These are phyloP conservation scores for Lasiosphaeria miniovina DNA, from an alignment of 495 filamentous ascomycete genomes.

Conservation along the genomic window DNA sequence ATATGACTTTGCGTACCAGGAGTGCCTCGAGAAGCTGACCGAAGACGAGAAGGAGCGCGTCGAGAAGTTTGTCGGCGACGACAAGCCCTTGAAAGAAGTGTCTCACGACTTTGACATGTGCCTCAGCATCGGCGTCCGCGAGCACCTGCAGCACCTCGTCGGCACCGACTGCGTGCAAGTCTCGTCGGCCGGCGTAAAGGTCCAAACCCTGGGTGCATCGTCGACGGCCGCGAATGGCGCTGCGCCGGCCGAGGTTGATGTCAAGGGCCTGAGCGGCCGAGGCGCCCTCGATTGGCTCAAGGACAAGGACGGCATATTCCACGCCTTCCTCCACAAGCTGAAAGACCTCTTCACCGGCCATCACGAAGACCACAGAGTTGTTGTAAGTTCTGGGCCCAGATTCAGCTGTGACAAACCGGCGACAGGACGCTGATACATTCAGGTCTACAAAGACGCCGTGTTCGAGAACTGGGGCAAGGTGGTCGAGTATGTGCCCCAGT, in stretches of 20 bases:
- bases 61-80: neutral
- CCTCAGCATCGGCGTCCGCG: slow-evolving; percentile 10
- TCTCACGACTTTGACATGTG: slow-evolving; percentile 8
- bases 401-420: neutral
- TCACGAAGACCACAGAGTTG: neutral
- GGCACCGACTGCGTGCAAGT: neutral
- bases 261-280: neutral
- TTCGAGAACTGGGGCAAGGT: slow-evolving; percentile 53
- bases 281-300: neutral
- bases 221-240: neutral
- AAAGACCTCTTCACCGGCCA: neutral
- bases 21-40: slow-evolving; percentile 3
- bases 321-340: neutral
- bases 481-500: slow-evolving; percentile 42
- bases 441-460: slow-evolving; percentile 23
- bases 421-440: neutral
- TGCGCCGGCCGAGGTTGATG: neutral
- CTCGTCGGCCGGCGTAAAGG: neutral
- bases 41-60: slow-evolving; percentile 1
- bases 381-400: neutral
- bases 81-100: slow-evolving; percentile 2
- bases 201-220: neutral
- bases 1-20: slow-evolving; percentile 9
- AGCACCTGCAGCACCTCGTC: slow-evolving; percentile 9
- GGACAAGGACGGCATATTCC: neutral